Conservation (phyloP, 441 rosid species). For the Erodium chrysanthum region DNA sequence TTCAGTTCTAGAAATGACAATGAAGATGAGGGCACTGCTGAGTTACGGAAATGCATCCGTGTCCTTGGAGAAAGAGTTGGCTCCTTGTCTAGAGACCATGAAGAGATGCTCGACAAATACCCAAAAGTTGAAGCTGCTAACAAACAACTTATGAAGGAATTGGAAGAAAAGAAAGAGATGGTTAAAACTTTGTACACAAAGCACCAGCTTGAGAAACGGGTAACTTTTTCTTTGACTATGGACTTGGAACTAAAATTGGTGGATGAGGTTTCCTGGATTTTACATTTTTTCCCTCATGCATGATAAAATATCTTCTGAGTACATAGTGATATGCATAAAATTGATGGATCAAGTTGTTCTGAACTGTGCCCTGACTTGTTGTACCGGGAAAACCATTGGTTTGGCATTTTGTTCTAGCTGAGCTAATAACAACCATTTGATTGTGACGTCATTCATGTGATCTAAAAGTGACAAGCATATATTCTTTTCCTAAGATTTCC, state of each 20-base stretch:
- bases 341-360: background rate
- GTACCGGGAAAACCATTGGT: background rate
- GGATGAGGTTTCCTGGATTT: background rate
- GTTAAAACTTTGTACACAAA: slow-evolving; percentile 59
- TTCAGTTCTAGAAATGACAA: slow-evolving; percentile 56
- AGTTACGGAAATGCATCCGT: slow-evolving; percentile 62
- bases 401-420: background rate
- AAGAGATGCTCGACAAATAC: slow-evolving; percentile 68
- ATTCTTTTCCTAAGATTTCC: background rate
- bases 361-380: background rate
- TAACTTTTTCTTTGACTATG: slow-evolving; percentile 21
- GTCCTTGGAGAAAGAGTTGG: slow-evolving; percentile 71
- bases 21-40: slow-evolving; percentile 63
- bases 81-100: slow-evolving; percentile 62
- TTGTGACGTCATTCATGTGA: background rate
- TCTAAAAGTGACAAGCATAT: background rate
- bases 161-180: slow-evolving; percentile 70
- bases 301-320: background rate
- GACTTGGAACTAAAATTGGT: background rate
- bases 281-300: background rate
- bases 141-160: slow-evolving; percentile 64
- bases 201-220: slow-evolving; percentile 97
- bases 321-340: background rate
- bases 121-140: slow-evolving; percentile 57
- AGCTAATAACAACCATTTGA: background rate